These are phyloP conservation scores for Barnettozyma californica DNA, from an alignment of 805 yeast genomes.

Conservation along the genomic window DNA sequence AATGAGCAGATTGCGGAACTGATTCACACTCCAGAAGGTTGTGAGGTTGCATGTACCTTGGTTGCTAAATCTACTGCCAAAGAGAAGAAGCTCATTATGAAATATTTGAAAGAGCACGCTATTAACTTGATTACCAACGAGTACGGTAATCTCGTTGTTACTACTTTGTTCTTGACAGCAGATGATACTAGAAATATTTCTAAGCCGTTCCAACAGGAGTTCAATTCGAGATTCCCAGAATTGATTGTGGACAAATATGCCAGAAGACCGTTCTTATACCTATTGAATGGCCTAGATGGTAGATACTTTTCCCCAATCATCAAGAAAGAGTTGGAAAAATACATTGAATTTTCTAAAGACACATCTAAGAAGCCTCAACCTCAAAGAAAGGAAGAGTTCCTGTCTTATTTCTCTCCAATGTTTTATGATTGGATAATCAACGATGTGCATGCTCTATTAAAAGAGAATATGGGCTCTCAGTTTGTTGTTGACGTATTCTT, in stretches of 20 bases:
- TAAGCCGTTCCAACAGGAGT: slow-evolving; percentile 65
- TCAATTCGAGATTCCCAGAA: slow-evolving; percentile 45
- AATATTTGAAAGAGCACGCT: slow-evolving; percentile 70
- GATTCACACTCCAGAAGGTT: slow-evolving; percentile 92
- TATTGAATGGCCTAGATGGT: slow-evolving; percentile 73
- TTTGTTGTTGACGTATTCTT: slow-evolving; percentile 71
- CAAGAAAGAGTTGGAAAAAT: slow-evolving; percentile 53
- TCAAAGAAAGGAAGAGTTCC: slow-evolving; percentile 67
- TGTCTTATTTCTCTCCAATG: slow-evolving; percentile 58
- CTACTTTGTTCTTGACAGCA: slow-evolving; percentile 73
- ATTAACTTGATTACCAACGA: slow-evolving; percentile 74
- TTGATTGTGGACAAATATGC: slow-evolving; percentile 68
- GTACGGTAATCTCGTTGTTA: slow-evolving; percentile 77
- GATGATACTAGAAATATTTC: slow-evolving; percentile 86
- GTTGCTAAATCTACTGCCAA: slow-evolving; percentile 84
- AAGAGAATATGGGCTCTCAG: slow-evolving; percentile 80
- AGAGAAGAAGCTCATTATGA: slow-evolving; percentile 79
- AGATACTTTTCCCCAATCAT: slow-evolving; percentile 75
- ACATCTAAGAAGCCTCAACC: slow-evolving; percentile 85
- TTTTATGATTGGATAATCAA: slow-evolving; percentile 52
- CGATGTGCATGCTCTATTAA: slow-evolving; percentile 46
- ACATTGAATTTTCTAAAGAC: slow-evolving; percentile 53
- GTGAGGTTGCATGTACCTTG: slow-evolving; percentile 81
- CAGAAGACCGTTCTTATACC: slow-evolving; percentile 82
- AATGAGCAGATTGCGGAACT: slow-evolving; percentile 89